Percentiles rank a stretch among this genome's conserved stretches.
Conservation (phyloP, 257 asterid genomes). For the Cynanchum wilfordii region DNA sequence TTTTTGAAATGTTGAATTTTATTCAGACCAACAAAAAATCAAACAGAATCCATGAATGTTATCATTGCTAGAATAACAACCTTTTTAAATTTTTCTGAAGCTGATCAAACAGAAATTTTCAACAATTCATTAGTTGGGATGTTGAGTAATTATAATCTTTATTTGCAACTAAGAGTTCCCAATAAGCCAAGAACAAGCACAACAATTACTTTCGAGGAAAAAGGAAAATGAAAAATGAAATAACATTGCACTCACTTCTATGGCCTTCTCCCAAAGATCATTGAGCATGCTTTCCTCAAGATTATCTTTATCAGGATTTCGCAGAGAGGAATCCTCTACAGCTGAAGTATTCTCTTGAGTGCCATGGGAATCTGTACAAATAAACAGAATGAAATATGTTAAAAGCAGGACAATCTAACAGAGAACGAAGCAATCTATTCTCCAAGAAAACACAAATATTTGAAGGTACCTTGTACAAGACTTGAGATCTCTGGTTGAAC, state of each 20-base stretch:
- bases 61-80: neutral
- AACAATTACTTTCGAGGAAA: neutral
- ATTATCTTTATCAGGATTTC: slow-evolving; percentile 8
- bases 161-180: neutral
- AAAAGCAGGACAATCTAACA: neutral
- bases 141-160: neutral
- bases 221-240: neutral
- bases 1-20: neutral
- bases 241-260: slow-evolving; percentile 9
- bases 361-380: neutral
- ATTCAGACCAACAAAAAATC: neutral
- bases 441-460: neutral
- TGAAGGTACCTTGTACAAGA: slow-evolving; percentile 51
- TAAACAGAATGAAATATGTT: neutral
- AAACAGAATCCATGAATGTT: neutral
- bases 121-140: neutral
- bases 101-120: neutral
- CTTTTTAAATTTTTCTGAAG: too few relatives aligned
- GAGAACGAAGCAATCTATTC: neutral
- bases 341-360: neutral
- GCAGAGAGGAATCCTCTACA: neutral
- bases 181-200: neutral
- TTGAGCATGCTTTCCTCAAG: slow-evolving; percentile 7
- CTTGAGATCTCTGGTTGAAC: slow-evolving; percentile 35
- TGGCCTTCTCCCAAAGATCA: slow-evolving; percentile 1